phyloP scores from a whole-genome alignment of 2,329 filamentous ascomycete species.

The Aureobasidium pullulans region DNA sequence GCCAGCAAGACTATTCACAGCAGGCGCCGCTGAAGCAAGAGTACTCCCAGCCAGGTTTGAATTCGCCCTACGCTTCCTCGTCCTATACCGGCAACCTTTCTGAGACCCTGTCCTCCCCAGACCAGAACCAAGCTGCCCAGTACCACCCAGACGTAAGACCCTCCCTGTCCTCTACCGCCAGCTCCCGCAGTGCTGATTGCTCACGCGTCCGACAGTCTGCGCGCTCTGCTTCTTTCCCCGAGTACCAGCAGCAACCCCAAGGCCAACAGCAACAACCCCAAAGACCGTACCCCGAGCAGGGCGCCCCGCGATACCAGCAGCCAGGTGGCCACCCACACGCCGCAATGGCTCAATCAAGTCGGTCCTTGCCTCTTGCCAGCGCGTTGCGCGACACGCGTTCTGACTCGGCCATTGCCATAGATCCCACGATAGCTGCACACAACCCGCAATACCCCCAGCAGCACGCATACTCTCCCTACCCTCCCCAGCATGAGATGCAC shows the following conservation, averaged over 20 bases:
- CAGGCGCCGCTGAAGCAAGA: slow-evolving; percentile 23
- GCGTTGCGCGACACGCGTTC: slow-evolving; percentile 58
- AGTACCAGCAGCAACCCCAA: slow-evolving; percentile 56
- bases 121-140: slow-evolving; percentile 88
- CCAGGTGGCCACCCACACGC: slow-evolving; percentile 66
- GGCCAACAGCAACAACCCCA: slow-evolving; percentile 6
- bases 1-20: slow-evolving; percentile 43
- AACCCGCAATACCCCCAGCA: slow-evolving; percentile 84
- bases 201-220: slow-evolving; percentile 66
- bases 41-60: slow-evolving; percentile 47
- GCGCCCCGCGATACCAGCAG: slow-evolving; percentile 57
- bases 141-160: slow-evolving; percentile 58
- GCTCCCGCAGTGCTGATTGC: slow-evolving; percentile 66
- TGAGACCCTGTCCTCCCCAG: slow-evolving; percentile 71
- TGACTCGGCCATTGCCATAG: slow-evolving; percentile 97
- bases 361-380: slow-evolving; percentile 81
- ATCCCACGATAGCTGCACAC: slow-evolving; percentile 87
- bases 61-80: slow-evolving; percentile 42
- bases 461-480: slow-evolving; percentile 78
- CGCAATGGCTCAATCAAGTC: slow-evolving; percentile 99
- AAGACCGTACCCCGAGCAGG: slow-evolving; percentile 10
- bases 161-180: slow-evolving; percentile 61
- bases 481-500: slow-evolving; percentile 75
- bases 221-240: slow-evolving; percentile 77
- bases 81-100: slow-evolving; percentile 56